Base-by-base conservation (phyloP, 202 grass and related monocot genomes). In the Setaria italica region DNA sequence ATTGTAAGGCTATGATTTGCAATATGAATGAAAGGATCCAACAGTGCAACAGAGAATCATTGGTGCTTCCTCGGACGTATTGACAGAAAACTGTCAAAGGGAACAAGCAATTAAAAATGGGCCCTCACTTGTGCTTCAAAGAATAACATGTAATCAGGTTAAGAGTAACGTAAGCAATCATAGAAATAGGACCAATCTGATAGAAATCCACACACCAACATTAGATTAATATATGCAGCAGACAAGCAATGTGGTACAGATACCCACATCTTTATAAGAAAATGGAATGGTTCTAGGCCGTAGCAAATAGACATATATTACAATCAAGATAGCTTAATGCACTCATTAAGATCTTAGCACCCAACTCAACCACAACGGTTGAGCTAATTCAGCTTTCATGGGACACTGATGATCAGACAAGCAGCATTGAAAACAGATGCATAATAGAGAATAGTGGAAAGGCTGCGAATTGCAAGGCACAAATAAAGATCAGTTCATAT, bases 11-110 rank as follows among this genome's bases (percentile, higher is more conserved):
- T 78, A 55, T 21, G 21, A 5, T 55, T 57, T 10, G 20, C 30
- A 43, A 29, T 45, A 67, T 37, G 29, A 67, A 88, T 35, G 1
- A 41, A 14, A 81, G 20, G n/a, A 60, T 80, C 67, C 10, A 82
- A 53, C 46, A 83, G 50, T 29, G 19, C 8, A 57, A 65, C 49
- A 39, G 64, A 68, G 9, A 42, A 67, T 8, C 21, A 79, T 6
- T 60, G 13, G 39, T 51, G 43, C 54, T 32, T 43, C 35, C 41
- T 62, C 17, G 7, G 51, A 6, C 5, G 20, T 19, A 86, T 62
- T 72, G 32, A 62, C 57, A 62, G 37, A 17, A 67, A 84, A 73
- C 35, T 11, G 57, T 54, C 17, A 9, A 74, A 55, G 16, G 5
- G 49, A 17, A 7, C 3, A 39, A 14, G 16, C 9, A 32, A 63